A percentile compares a stretch with the other conserved stretches of the same genome.
These are phyloP conservation scores for Stephania japonica DNA, from an alignment of 164 flowering plant species.

Conservation along the genomic window DNA sequence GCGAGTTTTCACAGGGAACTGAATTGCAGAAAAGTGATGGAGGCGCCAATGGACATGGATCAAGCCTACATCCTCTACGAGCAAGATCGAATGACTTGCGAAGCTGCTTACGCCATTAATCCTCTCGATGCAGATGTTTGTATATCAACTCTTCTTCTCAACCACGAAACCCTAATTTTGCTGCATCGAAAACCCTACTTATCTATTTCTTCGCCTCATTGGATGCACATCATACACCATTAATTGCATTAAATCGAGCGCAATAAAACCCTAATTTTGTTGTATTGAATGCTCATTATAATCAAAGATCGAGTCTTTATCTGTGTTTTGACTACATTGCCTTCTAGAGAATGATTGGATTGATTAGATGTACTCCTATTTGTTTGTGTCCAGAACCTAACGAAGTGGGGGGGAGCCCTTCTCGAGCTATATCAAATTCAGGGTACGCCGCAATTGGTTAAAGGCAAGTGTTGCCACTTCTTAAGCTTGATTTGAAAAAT, in stretches of 20 bases:
- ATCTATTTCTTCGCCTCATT: too few relatives aligned
- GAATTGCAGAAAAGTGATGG: conserved; percentile 26
- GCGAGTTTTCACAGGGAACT: not conserved
- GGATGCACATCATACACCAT: too few relatives aligned
- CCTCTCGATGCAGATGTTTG: conserved; percentile 79
- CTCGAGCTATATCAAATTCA: conserved; percentile 75
- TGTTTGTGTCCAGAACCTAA: conserved; percentile 47
- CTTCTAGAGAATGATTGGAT: not conserved
- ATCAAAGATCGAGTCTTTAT: not conserved
- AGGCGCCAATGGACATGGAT: conserved; percentile 54
- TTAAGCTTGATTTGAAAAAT: not conserved
- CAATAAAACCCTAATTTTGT: too few relatives aligned
- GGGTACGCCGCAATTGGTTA: conserved; percentile 47
- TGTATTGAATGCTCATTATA: not conserved
- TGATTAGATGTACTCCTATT: not conserved
- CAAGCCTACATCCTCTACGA: conserved; percentile 78
- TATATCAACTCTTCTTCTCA: conserved; percentile 2
- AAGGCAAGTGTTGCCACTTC: conserved; percentile 30
- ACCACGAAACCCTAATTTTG: too few relatives aligned
- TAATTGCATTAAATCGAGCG: too few relatives aligned
- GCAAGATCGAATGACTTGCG: conserved; percentile 64
- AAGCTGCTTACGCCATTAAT: conserved; percentile 43
- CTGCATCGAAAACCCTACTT: too few relatives aligned
- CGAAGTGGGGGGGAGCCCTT: conserved; percentile 85
- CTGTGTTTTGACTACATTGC: not conserved